phyloP scores from a whole-genome alignment of 805 yeast species.

The Peterozyma toletana region DNA sequence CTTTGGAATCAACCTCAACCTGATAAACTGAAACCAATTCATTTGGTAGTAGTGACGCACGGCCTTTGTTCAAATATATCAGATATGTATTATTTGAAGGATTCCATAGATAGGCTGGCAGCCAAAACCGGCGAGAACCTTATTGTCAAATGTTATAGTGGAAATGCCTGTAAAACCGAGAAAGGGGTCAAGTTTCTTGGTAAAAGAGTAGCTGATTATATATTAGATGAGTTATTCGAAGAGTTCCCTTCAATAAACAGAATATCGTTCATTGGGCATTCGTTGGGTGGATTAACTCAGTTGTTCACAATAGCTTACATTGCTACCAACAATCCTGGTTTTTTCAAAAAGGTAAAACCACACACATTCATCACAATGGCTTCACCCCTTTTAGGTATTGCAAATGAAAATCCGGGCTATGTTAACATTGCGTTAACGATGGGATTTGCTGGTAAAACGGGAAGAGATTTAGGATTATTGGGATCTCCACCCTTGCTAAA shows the following conservation, averaged over 20 bases:
- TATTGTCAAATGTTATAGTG: constrained; percentile 75
- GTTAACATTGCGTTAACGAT: constrained; percentile 78
- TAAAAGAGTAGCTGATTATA: constrained; percentile 66
- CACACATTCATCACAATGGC: constrained; percentile 79
- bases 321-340: constrained; percentile 57
- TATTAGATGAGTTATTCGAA: constrained; percentile 46
- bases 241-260: constrained; percentile 42
- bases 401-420: constrained; percentile 81
- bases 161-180: constrained; percentile 83
- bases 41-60: constrained; percentile 81
- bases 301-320: constrained; percentile 85
- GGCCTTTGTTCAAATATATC: constrained; percentile 90
- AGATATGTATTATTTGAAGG: constrained; percentile 85
- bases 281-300: constrained; percentile 89
- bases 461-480: constrained; percentile 75
- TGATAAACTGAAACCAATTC: constrained; percentile 49
- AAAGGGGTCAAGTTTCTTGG: constrained; percentile 84
- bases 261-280: constrained; percentile 88
- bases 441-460: constrained; percentile 90
- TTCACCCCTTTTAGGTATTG: constrained; percentile 81
- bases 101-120: constrained; percentile 52
- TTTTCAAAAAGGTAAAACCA: constrained; percentile 62
- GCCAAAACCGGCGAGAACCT: constrained; percentile 50
- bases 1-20: constrained; percentile 71
- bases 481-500: constrained; percentile 60